phyloP scores from a whole-genome alignment of 73 alveolate species.

The Breviolum minutum region DNA sequence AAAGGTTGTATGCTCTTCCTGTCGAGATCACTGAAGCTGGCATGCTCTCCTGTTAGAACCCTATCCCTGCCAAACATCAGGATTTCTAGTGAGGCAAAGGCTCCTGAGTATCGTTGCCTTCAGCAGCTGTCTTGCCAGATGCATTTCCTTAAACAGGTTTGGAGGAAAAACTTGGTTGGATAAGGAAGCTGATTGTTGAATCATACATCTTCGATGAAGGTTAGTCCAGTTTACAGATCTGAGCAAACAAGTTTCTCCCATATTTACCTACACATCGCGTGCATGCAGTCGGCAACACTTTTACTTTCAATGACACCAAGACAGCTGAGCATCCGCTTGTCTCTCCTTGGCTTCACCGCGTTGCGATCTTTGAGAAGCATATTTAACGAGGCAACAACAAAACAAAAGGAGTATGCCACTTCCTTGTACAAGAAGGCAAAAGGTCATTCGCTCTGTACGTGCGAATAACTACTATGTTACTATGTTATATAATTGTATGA shows the following conservation, averaged over 20 bases:
- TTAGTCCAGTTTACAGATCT: too few species aligned
- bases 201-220: too few species aligned
- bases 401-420: too few species aligned
- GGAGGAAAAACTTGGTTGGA: too few species aligned
- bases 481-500: not conserved
- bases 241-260: too few species aligned
- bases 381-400: too few species aligned
- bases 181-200: too few species aligned
- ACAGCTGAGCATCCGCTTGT: constrained; percentile 5
- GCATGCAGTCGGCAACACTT: not conserved
- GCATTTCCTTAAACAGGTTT: not conserved
- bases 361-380: too few species aligned
- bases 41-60: not conserved
- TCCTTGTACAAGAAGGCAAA: too few species aligned
- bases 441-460: too few species aligned
- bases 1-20: constrained; percentile 66
- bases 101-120: constrained; percentile 24
- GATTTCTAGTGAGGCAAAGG: not conserved
- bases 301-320: not conserved
- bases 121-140: constrained; percentile 24
- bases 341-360: not conserved
- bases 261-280: too few species aligned
- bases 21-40: not conserved
- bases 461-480: not conserved
- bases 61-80: not conserved